phyloP scores from a whole-genome alignment of 2,329 filamentous ascomycete genomes.

The Pestalotiopsis fici region DNA sequence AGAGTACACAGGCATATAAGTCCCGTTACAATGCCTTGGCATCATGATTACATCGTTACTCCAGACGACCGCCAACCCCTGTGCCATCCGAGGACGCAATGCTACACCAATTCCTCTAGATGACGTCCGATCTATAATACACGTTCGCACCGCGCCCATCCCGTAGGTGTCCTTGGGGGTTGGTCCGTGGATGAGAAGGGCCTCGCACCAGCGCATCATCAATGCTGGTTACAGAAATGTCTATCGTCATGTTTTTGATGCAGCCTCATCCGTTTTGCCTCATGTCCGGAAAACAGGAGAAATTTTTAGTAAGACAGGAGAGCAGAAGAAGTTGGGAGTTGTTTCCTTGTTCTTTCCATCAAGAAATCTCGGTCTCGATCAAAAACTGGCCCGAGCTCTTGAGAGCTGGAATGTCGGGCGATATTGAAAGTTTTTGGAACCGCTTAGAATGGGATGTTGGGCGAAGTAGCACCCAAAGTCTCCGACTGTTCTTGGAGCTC shows the following conservation, averaged over 20 bases:
- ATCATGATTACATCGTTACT: conserved; percentile 9
- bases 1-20: conserved; percentile 12
- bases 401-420: background rate
- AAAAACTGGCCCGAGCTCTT: background rate
- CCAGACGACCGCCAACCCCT: conserved; percentile 8
- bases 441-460: conserved; percentile 67
- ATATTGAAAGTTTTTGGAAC: background rate
- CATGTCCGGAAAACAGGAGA: background rate
- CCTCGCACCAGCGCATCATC: conserved; percentile 1
- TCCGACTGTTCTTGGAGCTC: conserved; percentile 87
- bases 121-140: conserved; percentile 15
- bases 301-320: conserved; percentile 10
- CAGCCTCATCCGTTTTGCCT: background rate
- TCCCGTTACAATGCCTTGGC: conserved; percentile 5
- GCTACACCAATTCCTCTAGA: conserved; percentile 13
- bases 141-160: background rate
- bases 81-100: conserved; percentile 11
- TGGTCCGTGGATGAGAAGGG: background rate
- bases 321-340: conserved; percentile 1
- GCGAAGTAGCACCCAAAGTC: conserved; percentile 51
- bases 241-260: conserved; percentile 10
- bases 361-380: background rate
- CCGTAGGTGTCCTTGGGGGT: background rate
- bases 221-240: conserved; percentile 6
- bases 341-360: background rate